Evolutionary conservation across 768 basidiomycete species (phyloP).

Genomic region (Phallus indusiatus): DNA sequence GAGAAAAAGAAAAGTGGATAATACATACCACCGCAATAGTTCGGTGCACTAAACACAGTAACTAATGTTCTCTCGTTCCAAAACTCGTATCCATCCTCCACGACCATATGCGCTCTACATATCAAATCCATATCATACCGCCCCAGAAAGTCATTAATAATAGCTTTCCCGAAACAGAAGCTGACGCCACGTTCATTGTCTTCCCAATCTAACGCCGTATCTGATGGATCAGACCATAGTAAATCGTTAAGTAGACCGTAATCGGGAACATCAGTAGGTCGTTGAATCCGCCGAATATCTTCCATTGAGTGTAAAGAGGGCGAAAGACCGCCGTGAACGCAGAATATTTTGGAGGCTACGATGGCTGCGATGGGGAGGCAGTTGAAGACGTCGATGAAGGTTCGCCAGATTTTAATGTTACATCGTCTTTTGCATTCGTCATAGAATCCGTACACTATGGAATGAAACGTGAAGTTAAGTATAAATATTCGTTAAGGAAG

Average conservation of each 20-base stretch:
- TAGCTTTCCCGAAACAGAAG: constrained; percentile 96
- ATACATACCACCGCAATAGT: constrained; percentile 83
- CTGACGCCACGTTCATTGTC: constrained; percentile 99
- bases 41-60: constrained; percentile 97
- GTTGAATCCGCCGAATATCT: constrained; percentile 94
- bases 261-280: constrained; percentile 98
- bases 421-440: constrained; percentile 99
- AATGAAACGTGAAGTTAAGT: not conserved
- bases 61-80: constrained; percentile 99
- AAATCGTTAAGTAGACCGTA: constrained; percentile 96
- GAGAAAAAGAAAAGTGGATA: constrained; percentile 1
- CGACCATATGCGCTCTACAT: constrained; percentile 99
- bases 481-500: constrained; percentile 12
- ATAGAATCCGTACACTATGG: constrained; percentile 94
- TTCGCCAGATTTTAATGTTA: constrained; percentile 99
- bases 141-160: constrained; percentile 92
- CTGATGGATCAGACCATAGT: constrained; percentile 96
- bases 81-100: constrained; percentile 98
- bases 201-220: constrained; percentile 97
- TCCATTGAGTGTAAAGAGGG: constrained; percentile 94
- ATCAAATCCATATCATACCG: constrained; percentile 99
- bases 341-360: constrained; percentile 99
- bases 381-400: constrained; percentile 99
- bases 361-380: constrained; percentile 97
- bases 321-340: constrained; percentile 93